Conservation (phyloP, 2,329 filamentous ascomycete genomes). For the Cordyceps sp. region DNA sequence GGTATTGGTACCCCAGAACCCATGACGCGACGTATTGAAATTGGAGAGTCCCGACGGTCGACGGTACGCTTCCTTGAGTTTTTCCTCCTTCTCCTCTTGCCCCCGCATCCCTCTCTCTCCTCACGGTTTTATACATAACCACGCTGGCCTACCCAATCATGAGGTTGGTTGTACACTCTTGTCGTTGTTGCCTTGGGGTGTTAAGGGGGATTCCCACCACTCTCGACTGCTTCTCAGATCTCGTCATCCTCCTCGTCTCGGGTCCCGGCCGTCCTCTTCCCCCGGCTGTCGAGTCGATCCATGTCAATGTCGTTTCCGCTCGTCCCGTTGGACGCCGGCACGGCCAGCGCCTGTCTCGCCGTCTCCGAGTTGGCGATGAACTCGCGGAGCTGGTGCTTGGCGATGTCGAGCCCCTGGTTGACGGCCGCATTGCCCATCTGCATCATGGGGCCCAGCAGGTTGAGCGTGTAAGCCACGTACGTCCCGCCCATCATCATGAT, state of each 20-base stretch:
- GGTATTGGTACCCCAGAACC: too few species aligned
- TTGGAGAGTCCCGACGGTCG: too few species aligned
- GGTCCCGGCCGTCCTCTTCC: constrained; percentile 26
- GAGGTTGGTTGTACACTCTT: too few species aligned
- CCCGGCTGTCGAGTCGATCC: constrained; percentile 42
- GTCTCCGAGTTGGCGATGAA: constrained; percentile 81
- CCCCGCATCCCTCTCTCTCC: too few species aligned
- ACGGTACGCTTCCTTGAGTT: too few species aligned
- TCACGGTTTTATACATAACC: too few species aligned
- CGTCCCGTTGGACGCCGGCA: constrained; percentile 35
- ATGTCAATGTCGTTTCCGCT: constrained; percentile 32
- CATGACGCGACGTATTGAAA: too few species aligned
- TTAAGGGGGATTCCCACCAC: too few species aligned
- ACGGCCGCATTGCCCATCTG: constrained; percentile 88
- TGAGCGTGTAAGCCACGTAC: constrained; percentile 85
- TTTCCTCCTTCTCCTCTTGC: too few species aligned
- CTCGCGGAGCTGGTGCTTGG: constrained; percentile 78
- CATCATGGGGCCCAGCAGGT: constrained; percentile 88
- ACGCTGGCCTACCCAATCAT: too few species aligned
- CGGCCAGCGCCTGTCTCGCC: constrained; percentile 65
- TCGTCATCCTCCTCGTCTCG: constrained; percentile 43
- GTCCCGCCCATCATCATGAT: constrained; percentile 59
- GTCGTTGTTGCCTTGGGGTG: too few species aligned
- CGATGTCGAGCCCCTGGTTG: constrained; percentile 73
- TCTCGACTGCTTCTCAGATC: too few species aligned